These are phyloP conservation scores for Solanum sejunctum DNA, from an alignment of 257 asterid species.

Conservation along the genomic window DNA sequence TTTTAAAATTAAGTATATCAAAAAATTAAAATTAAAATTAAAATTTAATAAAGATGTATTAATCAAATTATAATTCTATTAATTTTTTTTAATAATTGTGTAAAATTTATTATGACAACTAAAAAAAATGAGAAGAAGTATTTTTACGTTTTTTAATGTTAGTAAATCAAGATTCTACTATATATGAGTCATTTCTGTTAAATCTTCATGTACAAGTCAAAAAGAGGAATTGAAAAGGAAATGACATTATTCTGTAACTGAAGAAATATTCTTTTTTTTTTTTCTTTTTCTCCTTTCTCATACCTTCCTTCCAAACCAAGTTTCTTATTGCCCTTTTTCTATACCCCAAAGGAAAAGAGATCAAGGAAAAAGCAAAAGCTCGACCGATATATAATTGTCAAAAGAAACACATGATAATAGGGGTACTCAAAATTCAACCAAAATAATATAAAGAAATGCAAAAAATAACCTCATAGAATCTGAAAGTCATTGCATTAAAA, in stretches of 20 bases:
- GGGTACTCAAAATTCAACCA: no score
- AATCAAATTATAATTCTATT: no score
- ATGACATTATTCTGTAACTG: background rate
- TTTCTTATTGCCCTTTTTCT: background rate
- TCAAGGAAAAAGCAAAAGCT: background rate
- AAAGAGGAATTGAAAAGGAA: background rate
- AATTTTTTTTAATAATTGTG: no score
- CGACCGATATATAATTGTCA: background rate
- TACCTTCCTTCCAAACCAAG: background rate
- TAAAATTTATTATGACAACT: no score
- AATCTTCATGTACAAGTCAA: background rate
- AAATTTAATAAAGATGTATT: no score
- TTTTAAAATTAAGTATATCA: no score
- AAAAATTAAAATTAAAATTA: no score
- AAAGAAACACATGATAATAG: background rate
- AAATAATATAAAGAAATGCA: no score
- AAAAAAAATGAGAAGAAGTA: no score
- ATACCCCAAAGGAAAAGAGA: background rate
- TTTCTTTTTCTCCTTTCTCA: background rate
- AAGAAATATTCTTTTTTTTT: background rate
- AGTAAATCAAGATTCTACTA: background rate
- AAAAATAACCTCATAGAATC: no score
- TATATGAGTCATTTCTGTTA: background rate
- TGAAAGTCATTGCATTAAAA: no score
- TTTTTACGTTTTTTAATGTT: background rate